These are phyloP conservation scores for Myriosclerotinia scirpicola DNA, from an alignment of 2,329 filamentous ascomycete genomes.

Conservation along the genomic window DNA sequence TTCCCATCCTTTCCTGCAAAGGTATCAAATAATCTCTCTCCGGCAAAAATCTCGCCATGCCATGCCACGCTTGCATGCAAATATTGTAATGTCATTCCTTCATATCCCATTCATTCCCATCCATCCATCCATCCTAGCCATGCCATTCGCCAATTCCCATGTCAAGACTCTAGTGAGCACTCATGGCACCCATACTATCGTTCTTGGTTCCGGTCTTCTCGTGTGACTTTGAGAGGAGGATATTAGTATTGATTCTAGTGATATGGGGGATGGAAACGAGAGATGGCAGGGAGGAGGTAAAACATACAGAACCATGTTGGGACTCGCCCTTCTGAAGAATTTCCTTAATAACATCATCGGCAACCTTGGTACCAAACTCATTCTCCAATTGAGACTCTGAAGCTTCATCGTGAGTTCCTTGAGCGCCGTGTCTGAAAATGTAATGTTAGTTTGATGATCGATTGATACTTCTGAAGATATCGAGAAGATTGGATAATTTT, in stretches of 20 bases:
- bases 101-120: conserved; percentile 3
- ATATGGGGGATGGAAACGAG: background rate
- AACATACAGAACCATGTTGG: conserved; percentile 59
- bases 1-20: background rate
- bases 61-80: conserved; percentile 10
- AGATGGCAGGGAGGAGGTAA: conserved; percentile 16
- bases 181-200: conserved; percentile 36
- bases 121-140: conserved; percentile 8
- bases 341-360: conserved; percentile 77
- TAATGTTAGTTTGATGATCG: conserved; percentile 1
- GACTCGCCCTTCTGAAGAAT: conserved; percentile 76
- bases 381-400: conserved; percentile 73
- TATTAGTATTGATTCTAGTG: conserved; percentile 23
- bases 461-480: background rate
- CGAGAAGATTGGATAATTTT: background rate
- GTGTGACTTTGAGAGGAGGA: conserved; percentile 33
- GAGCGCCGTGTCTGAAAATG: conserved; percentile 70
- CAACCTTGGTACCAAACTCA: conserved; percentile 80
- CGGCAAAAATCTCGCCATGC: background rate
- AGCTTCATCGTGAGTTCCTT: conserved; percentile 75
- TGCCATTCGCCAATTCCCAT: conserved; percentile 18
- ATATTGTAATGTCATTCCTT: conserved; percentile 13
- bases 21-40: conserved; percentile 1
- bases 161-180: conserved; percentile 34
- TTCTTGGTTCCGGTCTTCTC: conserved; percentile 42